A percentile compares a stretch with the other conserved stretches of the same genome.
Conservation (phyloP, 2,329 filamentous ascomycete species). For the Amylocarpus encephaloides region DNA sequence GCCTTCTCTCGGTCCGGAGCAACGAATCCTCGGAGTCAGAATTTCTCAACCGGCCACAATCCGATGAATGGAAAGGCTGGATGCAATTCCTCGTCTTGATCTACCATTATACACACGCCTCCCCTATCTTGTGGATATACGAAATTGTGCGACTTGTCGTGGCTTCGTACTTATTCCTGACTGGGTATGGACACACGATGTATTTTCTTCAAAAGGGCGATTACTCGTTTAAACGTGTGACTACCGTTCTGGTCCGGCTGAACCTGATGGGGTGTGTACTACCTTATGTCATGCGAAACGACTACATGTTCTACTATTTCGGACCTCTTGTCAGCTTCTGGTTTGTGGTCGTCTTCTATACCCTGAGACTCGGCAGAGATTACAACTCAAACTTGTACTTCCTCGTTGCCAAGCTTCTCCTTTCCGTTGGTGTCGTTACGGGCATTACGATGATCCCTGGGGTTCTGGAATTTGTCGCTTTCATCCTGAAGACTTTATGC, state of each 20-base stretch:
- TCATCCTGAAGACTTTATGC: conserved; percentile 36
- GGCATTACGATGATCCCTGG: conserved; percentile 34
- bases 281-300: conserved; percentile 49
- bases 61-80: conserved; percentile 61
- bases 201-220: conserved; percentile 52
- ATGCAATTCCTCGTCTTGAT: conserved; percentile 52
- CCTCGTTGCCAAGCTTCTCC: conserved; percentile 42
- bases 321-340: conserved; percentile 54
- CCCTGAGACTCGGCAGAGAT: conserved; percentile 38
- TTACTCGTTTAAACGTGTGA: conserved; percentile 48
- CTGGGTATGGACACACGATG: conserved; percentile 53
- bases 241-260: conserved; percentile 47
- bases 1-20: conserved; percentile 30
- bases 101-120: conserved; percentile 53
- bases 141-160: conserved; percentile 48
- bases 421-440: conserved; percentile 38
- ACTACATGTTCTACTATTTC: conserved; percentile 54
- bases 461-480: conserved; percentile 38
- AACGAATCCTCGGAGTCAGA: conserved; percentile 26
- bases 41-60: conserved; percentile 49
- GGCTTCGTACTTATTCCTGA: conserved; percentile 56
- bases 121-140: conserved; percentile 45
- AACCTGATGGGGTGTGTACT: conserved; percentile 50
- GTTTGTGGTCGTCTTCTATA: conserved; percentile 52
- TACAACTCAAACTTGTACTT: conserved; percentile 39